phyloP scores from a whole-genome alignment of 2,329 filamentous ascomycete species.

The Septoria linicola region DNA sequence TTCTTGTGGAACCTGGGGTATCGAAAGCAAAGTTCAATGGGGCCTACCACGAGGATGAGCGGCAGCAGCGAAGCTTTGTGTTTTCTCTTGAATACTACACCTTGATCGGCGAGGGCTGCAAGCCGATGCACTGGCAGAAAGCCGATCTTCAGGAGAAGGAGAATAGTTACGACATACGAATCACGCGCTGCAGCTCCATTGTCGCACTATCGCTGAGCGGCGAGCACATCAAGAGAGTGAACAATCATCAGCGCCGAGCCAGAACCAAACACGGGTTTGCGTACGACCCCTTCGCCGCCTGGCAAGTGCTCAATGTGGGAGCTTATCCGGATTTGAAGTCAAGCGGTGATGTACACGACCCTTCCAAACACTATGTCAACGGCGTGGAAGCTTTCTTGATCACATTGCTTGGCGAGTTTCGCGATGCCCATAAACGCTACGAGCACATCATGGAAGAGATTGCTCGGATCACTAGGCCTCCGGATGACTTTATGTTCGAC shows the following conservation, averaged over 20 bases:
- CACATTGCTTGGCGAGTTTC: slow-evolving; percentile 59
- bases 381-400: slow-evolving; percentile 63
- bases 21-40: slow-evolving; percentile 45
- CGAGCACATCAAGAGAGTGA: slow-evolving; percentile 50
- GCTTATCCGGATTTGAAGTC: slow-evolving; percentile 61
- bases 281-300: slow-evolving; percentile 60
- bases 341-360: slow-evolving; percentile 56
- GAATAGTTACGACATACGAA: slow-evolving; percentile 53
- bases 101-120: slow-evolving; percentile 55
- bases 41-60: slow-evolving; percentile 47
- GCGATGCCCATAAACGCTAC: slow-evolving; percentile 60
- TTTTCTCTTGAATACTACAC: slow-evolving; percentile 68
- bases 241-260: slow-evolving; percentile 52
- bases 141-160: slow-evolving; percentile 49
- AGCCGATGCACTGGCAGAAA: slow-evolving; percentile 60
- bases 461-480: slow-evolving; percentile 59
- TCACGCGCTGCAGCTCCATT: slow-evolving; percentile 60
- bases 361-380: slow-evolving; percentile 57
- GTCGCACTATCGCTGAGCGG: slow-evolving; percentile 60
- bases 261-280: slow-evolving; percentile 53
- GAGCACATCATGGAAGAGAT: slow-evolving; percentile 58
- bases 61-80: slow-evolving; percentile 58
- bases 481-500: slow-evolving; percentile 61
- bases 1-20: slow-evolving; percentile 52
- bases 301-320: slow-evolving; percentile 60